Conservation (phyloP, 2,329 filamentous ascomycete species). For the Fusarium nanum region DNA sequence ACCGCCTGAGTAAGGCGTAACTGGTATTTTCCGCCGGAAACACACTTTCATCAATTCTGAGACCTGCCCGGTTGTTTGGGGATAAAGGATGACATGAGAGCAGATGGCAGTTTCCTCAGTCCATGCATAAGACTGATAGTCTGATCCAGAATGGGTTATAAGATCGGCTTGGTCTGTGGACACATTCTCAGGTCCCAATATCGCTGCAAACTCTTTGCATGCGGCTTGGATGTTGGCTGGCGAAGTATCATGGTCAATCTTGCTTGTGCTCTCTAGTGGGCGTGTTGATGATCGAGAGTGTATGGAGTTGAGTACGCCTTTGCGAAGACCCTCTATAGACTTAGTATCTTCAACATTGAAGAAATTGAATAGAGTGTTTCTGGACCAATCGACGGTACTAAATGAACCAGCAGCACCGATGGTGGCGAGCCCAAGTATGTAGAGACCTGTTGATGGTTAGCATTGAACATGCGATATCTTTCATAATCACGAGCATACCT, state of each 20-base stretch:
- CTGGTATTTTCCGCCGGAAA: constrained; percentile 75
- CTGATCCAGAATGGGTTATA: constrained; percentile 24
- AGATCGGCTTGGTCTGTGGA: constrained; percentile 7
- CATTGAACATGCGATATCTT: background rate
- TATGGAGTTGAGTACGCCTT: background rate
- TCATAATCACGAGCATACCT: background rate
- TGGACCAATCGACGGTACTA: accelerated
- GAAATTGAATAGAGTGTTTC: background rate
- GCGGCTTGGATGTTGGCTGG: constrained; percentile 6
- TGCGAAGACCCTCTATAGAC: background rate
- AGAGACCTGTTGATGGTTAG: background rate
- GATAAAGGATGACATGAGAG: constrained; percentile 67
- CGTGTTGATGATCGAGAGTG: background rate
- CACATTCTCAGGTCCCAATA: constrained; percentile 13
- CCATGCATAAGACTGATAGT: constrained; percentile 33
- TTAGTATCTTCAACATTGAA: background rate
- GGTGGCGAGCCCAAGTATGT: background rate
- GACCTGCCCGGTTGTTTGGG: constrained; percentile 77
- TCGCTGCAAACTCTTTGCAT: background rate
- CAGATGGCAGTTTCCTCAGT: constrained; percentile 1
- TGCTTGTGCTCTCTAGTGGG: background rate
- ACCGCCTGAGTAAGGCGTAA: constrained; percentile 88
- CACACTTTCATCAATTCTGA: constrained; percentile 81
- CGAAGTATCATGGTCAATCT: background rate
- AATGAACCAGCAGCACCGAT: background rate